Percentiles rank a stretch among this genome's conserved stretches.
Conservation (phyloP, 371 early-diverging fungal genomes). For the Apophysomyces sp. region DNA sequence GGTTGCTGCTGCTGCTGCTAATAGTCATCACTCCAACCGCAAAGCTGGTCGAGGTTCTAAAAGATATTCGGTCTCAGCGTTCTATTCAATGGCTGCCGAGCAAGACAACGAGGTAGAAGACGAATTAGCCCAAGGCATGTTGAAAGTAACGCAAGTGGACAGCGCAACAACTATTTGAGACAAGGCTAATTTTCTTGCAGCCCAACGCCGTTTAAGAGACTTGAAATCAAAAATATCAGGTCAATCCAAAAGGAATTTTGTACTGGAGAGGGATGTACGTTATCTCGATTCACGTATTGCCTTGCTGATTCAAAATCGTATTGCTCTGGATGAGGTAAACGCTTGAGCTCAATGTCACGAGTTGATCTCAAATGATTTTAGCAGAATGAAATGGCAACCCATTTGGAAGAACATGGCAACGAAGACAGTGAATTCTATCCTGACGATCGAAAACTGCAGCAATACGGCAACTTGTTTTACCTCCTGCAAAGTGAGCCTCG, state of each 20-base stretch:
- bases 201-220: constrained; percentile 84
- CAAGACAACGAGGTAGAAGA: constrained; percentile 94
- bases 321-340: constrained; percentile 81
- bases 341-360: not conserved
- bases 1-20: constrained; percentile 49
- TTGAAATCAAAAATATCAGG: constrained; percentile 87
- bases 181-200: constrained; percentile 30
- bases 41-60: constrained; percentile 48
- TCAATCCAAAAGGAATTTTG: constrained; percentile 95
- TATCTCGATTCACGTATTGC: constrained; percentile 94
- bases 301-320: constrained; percentile 90
- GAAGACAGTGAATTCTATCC: constrained; percentile 70
- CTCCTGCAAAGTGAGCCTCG: constrained; percentile 91
- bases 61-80: constrained; percentile 86
- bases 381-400: constrained; percentile 79
- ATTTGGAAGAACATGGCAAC: constrained; percentile 74
- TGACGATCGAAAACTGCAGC: constrained; percentile 83
- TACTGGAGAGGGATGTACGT: constrained; percentile 92
- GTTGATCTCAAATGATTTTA: constrained; percentile 16
- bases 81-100: constrained; percentile 95
- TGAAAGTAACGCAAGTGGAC: not conserved
- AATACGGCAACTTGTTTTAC: constrained; percentile 92
- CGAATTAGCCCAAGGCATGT: constrained; percentile 74
- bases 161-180: not conserved
- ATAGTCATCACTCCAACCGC: constrained; percentile 31